Base-by-base conservation (phyloP, 1,139 yeast genomes). In the Protomyces inundatus region DNA sequence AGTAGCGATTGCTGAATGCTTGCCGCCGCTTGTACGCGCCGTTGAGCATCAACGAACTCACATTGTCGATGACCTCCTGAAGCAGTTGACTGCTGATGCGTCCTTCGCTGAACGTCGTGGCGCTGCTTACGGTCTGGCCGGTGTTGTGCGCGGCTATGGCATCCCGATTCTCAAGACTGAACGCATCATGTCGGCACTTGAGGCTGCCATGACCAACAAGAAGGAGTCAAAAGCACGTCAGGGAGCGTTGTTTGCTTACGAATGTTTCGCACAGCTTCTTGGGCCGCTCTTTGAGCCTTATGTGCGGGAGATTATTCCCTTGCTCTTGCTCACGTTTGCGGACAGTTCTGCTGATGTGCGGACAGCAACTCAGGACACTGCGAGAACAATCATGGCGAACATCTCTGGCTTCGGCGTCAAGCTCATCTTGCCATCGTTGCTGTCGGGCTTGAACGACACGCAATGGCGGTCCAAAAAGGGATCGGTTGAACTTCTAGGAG, bases 391-490 rank as follows among this genome's bases (percentile, higher is more conserved):
- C 68, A 95, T 93, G 99, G 84, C 87, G 66, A 83, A 86, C 71
- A 89, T 98, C 7, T 90, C 98, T 4, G 86, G 96, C 69, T 93
- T 79, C 74, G 98, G 98, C 76, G 89, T 93, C 66, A 89, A 88
- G 74, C 86, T 87, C 70, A 81, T 93, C 73, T 90, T 93, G 74
- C 99, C 98, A 0, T 81, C 91, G 67, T 95, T 97, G 0, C 83
- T 93, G 66, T 84, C 86, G 45, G 90, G 89, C 69, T 80, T 93
- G 70, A 95, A 90, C 71, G 96, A 90, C 68, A 85, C 87, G 65
- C 88, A 95, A 0, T 93, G 99, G 99, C 84, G 99, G 77, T 85
- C 96, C 1, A 93, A 93, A 76, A 90, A 91, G 76, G 98, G 98
- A 10, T 90, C 98, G 5, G 98, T 93, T 37, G 98, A 95, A 73